Conservation (phyloP, 1,284 basidiomycete species). For the Sparassis latifolia region DNA sequence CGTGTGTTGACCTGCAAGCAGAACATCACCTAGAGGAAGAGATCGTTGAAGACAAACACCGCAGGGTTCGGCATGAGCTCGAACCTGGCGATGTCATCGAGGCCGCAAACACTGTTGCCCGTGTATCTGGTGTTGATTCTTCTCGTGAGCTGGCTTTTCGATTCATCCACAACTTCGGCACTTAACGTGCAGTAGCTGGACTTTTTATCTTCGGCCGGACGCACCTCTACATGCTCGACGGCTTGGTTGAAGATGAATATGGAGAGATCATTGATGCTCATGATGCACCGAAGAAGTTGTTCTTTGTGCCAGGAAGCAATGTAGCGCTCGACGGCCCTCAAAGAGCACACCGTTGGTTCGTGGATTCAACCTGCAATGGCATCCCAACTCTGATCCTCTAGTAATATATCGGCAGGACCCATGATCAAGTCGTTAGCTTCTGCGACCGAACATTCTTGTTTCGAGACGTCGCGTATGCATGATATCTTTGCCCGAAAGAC, state of each 20-base stretch:
- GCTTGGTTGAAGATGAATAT: slow-evolving; percentile 81
- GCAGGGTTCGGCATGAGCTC: slow-evolving; percentile 77
- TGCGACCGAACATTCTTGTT: slow-evolving; percentile 85
- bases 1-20: slow-evolving; percentile 1
- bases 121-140: slow-evolving; percentile 83
- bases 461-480: slow-evolving; percentile 78
- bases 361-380: neutral
- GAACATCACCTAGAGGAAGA: slow-evolving; percentile 61
- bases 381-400: neutral
- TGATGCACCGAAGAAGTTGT: slow-evolving; percentile 78
- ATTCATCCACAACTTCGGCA: neutral
- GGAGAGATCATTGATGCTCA: slow-evolving; percentile 88
- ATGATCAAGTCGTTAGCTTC: slow-evolving; percentile 71
- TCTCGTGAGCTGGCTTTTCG: slow-evolving; percentile 53
- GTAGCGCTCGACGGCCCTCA: slow-evolving; percentile 75
- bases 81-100: slow-evolving; percentile 90
- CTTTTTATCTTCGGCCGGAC: slow-evolving; percentile 81
- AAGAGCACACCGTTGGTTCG: slow-evolving; percentile 73
- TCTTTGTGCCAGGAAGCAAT: slow-evolving; percentile 82
- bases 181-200: slow-evolving; percentile 48
- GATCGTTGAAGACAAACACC: slow-evolving; percentile 70
- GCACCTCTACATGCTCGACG: slow-evolving; percentile 89
- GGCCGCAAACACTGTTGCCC: slow-evolving; percentile 81
- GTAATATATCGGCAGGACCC: slow-evolving; percentile 47
- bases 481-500: neutral